phyloP scores from a whole-genome alignment of 2,329 filamentous ascomycete species.

The Beauveria australis region DNA sequence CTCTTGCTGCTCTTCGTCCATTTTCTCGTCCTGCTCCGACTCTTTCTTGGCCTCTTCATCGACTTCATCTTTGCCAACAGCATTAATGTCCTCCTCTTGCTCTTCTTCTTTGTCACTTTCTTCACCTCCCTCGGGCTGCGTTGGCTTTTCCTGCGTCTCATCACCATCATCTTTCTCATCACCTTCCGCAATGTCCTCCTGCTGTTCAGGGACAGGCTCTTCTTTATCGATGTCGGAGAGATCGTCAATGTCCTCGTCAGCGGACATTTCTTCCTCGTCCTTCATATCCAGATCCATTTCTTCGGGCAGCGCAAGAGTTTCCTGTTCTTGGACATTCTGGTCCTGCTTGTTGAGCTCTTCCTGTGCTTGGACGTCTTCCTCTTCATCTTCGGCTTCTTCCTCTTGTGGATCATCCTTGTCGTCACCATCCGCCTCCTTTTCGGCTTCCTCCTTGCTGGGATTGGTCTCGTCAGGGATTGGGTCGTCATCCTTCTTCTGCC shows the following conservation, averaged over 20 bases:
- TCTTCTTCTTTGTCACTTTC: slow-evolving; percentile 31
- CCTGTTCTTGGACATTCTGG: slow-evolving; percentile 71
- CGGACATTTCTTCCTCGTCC: slow-evolving; percentile 51
- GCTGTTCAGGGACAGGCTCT: slow-evolving; percentile 27
- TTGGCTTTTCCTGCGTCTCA: slow-evolving; percentile 24
- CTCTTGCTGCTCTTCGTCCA: slow-evolving; percentile 29
- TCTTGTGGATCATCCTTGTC: slow-evolving; percentile 39
- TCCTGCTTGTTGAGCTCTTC: slow-evolving; percentile 55
- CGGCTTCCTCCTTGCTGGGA: slow-evolving; percentile 35
- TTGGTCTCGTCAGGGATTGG: slow-evolving; percentile 53
- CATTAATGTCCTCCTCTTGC: slow-evolving; percentile 48
- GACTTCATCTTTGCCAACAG: slow-evolving; percentile 23
- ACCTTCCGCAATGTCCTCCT: slow-evolving; percentile 27
- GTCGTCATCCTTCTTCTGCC: slow-evolving; percentile 57
- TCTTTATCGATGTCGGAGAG: slow-evolving; percentile 41
- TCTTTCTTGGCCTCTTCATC: slow-evolving; percentile 22
- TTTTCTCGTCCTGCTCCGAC: slow-evolving; percentile 22
- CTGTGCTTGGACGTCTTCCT: slow-evolving; percentile 44
- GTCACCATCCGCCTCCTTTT: slow-evolving; percentile 38
- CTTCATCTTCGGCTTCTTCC: slow-evolving; percentile 51
- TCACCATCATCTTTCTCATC: slow-evolving; percentile 31
- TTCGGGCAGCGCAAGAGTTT: slow-evolving; percentile 76
- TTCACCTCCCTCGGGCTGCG: slow-evolving; percentile 17
- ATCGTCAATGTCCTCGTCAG: slow-evolving; percentile 50
- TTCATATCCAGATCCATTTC: slow-evolving; percentile 82